Conservation (phyloP, 2,329 filamentous ascomycete species). For the Tothia fuscella region DNA sequence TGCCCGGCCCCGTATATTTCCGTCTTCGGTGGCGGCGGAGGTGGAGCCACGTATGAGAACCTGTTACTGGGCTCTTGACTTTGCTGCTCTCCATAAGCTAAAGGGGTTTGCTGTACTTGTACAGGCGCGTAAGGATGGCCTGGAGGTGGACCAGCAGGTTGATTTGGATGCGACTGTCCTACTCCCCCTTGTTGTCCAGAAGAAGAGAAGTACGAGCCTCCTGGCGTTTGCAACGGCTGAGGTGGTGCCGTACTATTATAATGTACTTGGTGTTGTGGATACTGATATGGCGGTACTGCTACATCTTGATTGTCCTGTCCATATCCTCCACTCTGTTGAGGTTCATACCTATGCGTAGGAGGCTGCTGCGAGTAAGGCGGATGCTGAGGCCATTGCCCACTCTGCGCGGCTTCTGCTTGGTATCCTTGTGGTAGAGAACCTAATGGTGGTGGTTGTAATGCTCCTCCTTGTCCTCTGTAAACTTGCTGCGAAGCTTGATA, state of each 20-base stretch:
- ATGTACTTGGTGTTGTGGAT: background rate
- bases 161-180: background rate
- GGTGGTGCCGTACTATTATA: background rate
- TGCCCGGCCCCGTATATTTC: background rate
- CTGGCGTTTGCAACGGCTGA: conserved; percentile 18
- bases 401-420: conserved; percentile 8
- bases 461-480: background rate
- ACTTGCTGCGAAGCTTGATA: background rate
- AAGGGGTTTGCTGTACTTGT: conserved; percentile 1
- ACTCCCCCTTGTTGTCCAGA: conserved; percentile 13
- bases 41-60: background rate
- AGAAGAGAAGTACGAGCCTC: conserved; percentile 22
- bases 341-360: conserved; percentile 7
- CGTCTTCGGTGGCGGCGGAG: background rate
- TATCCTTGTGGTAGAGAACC: background rate
- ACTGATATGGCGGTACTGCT: background rate
- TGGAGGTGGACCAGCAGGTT: background rate
- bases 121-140: conserved; percentile 1
- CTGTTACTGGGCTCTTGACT: background rate
- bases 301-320: background rate
- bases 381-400: conserved; percentile 7
- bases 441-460: background rate
- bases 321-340: background rate
- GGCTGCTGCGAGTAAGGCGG: conserved; percentile 10
- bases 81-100: background rate